A percentile compares a stretch with the other conserved stretches of the same genome.
These are phyloP conservation scores for Typha latifolia DNA, from an alignment of 176 grass and related monocot species.

Conservation along the genomic window DNA sequence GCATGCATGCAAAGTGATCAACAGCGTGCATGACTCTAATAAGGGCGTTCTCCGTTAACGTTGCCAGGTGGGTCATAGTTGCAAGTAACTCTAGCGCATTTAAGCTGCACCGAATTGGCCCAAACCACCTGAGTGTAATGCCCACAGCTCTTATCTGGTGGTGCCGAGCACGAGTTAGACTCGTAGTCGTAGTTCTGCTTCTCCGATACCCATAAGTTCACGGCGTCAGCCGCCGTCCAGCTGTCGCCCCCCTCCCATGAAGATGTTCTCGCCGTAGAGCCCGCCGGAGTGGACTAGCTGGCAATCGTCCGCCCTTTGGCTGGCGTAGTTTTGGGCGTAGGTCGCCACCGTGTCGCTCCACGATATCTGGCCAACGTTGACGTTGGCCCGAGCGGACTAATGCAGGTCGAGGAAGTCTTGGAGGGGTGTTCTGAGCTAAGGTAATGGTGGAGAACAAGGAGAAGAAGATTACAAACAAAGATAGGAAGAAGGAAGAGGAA, in stretches of 20 bases:
- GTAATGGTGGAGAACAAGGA: no score
- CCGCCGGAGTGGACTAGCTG: conserved; percentile 55
- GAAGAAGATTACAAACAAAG: no score
- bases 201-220: conserved; percentile 57
- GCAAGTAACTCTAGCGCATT: conserved; percentile 53
- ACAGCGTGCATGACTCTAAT: neutral
- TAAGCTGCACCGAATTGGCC: conserved; percentile 20
- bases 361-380: conserved; percentile 27
- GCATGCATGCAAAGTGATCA: no score
- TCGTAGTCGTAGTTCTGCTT: conserved; percentile 45
- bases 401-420: conserved; percentile 47
- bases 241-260: conserved; percentile 68
- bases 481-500: no score
- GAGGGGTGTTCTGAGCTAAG: neutral
- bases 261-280: conserved; percentile 80
- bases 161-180: conserved; percentile 42
- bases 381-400: conserved; percentile 32
- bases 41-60: conserved; percentile 58
- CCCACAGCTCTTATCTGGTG: conserved; percentile 38
- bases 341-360: conserved; percentile 49
- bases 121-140: conserved; percentile 84
- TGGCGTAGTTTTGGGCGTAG: conserved; percentile 57
- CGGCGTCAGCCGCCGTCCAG: conserved; percentile 50
- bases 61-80: conserved; percentile 78
- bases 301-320: conserved; percentile 52